Base-by-base conservation (phyloP, 192 early-diverging fungal genomes). In the Coemansia sp. region DNA sequence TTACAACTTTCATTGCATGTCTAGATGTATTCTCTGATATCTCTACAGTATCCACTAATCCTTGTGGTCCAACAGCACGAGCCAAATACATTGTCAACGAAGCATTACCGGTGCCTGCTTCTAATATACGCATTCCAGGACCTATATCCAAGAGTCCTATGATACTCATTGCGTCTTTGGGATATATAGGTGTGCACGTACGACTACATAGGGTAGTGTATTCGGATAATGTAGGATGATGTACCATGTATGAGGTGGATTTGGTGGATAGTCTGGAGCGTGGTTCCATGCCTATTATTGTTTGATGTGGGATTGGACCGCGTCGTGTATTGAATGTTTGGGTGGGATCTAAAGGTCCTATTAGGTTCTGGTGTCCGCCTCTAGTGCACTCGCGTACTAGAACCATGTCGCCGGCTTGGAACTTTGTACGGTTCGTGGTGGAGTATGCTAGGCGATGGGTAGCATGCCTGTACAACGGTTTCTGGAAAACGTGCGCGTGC, bases 61-160 rank as follows among this genome's bases (percentile, higher is more conserved):
- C 72, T 0, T n/a, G 15, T 0, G 20, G 13, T 9, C 52, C 65
- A 9, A 86, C 73, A 0, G 82, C 79, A 1, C 79, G 51, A 1
- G 83, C 83, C 58, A 87, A 50, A 38, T 83, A 72, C 50, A 87
- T 55, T 0, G 83, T 82, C 37, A 87, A 59, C 20, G 78, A 77
- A 1, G 78, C 85, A 43, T 87, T 87, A 0, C 85, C 85, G 0
- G 85, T 87, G 0, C 85, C 85, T 0, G 83, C 85, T 55, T 87
- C 85, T 9, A 87, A 58, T 10, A 87, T 52, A 30, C 72, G 63
- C 18, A 78, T 79, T 9, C 79, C 83, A 2, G 74, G 68, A 4
- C 62, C 52, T 3, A 83, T 34, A 45, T 87, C 85, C 17, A 87
- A 59, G 46, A 87, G 59, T 18, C 65, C 62, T 2, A 81, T 50